Percentiles rank a stretch among this genome's conserved stretches.
These are phyloP conservation scores for Erythrobasidium hasegawianum DNA, from an alignment of 1,284 basidiomycete genomes.

Conservation along the genomic window DNA sequence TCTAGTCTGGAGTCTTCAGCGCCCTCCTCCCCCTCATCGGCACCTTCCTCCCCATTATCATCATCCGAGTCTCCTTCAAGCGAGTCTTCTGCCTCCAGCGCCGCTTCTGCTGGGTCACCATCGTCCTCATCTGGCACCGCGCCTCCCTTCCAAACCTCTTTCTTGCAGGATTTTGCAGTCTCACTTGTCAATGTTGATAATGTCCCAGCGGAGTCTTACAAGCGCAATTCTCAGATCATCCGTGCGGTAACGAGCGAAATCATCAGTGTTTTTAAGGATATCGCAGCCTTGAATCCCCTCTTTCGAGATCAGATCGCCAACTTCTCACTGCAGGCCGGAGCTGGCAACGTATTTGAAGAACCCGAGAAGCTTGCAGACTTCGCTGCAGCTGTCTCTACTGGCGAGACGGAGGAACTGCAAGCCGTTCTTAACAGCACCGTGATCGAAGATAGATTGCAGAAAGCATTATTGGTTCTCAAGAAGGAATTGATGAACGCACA, in stretches of 20 bases:
- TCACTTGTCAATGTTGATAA: conserved; percentile 91
- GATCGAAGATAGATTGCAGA: conserved; percentile 84
- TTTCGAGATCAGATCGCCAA: conserved; percentile 98
- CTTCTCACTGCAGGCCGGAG: conserved; percentile 91
- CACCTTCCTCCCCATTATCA: conserved; percentile 9
- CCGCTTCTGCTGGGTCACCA: conserved; percentile 3
- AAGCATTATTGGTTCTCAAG: conserved; percentile 88
- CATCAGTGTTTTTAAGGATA: conserved; percentile 97
- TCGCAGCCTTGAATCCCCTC: conserved; percentile 91
- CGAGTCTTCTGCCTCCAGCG: background rate
- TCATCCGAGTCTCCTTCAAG: conserved; percentile 10
- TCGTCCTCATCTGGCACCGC: conserved; percentile 11
- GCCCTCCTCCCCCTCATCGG: background rate
- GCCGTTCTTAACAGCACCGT: conserved; percentile 83
- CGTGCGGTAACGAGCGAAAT: conserved; percentile 96
- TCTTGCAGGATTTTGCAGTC: conserved; percentile 82
- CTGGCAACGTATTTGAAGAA: conserved; percentile 97
- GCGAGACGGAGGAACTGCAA: conserved; percentile 86
- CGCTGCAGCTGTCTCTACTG: conserved; percentile 89
- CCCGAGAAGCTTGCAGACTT: conserved; percentile 98
- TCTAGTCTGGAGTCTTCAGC: background rate
- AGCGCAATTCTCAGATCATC: conserved; percentile 89
- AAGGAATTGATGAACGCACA: conserved; percentile 98
- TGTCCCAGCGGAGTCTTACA: conserved; percentile 66
- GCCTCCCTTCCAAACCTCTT: conserved; percentile 73